These are phyloP conservation scores for Tolypocladium tundrense DNA, from an alignment of 2,329 filamentous ascomycete genomes.

Conservation along the genomic window DNA sequence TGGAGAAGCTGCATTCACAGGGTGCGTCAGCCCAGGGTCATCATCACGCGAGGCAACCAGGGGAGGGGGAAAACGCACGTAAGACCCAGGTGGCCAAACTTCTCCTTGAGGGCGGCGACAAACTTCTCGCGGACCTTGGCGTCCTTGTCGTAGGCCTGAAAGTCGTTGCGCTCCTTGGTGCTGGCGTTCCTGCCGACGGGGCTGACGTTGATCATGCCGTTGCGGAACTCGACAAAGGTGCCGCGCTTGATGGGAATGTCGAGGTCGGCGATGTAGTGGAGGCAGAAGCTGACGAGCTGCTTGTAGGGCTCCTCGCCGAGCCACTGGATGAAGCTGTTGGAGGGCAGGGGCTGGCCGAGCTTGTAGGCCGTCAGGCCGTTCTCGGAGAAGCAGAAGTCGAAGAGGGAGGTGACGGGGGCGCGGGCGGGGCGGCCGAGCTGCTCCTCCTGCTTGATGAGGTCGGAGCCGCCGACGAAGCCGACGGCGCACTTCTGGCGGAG, in stretches of 20 bases:
- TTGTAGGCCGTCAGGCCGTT: conserved; percentile 92
- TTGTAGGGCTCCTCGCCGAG: conserved; percentile 79
- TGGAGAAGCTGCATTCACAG: conserved; percentile 57
- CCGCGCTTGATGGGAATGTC: conserved; percentile 76
- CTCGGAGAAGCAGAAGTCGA: conserved; percentile 97
- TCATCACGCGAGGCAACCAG: background rate
- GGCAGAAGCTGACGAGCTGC: conserved; percentile 61
- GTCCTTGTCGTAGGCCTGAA: conserved; percentile 68
- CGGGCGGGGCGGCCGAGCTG: conserved; percentile 63
- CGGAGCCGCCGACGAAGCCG: conserved; percentile 85
- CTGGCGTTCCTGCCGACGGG: conserved; percentile 82
- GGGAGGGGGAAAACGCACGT: conserved; percentile 48
- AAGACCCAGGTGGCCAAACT: conserved; percentile 59
- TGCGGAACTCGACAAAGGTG: conserved; percentile 81
- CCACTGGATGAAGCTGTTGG: conserved; percentile 83
- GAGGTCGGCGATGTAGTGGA: conserved; percentile 77
- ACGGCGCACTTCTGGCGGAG: conserved; percentile 84
- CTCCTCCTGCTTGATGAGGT: conserved; percentile 91
- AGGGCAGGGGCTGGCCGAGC: conserved; percentile 63
- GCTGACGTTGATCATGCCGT: conserved; percentile 82
- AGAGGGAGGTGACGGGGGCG: conserved; percentile 67
- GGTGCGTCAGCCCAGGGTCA: no score
- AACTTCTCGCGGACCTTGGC: conserved; percentile 76
- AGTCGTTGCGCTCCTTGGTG: conserved; percentile 69
- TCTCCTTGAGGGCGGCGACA: conserved; percentile 3